Conservation (phyloP, 2,329 filamentous ascomycete genomes). For the Hypomyces rosellus region DNA sequence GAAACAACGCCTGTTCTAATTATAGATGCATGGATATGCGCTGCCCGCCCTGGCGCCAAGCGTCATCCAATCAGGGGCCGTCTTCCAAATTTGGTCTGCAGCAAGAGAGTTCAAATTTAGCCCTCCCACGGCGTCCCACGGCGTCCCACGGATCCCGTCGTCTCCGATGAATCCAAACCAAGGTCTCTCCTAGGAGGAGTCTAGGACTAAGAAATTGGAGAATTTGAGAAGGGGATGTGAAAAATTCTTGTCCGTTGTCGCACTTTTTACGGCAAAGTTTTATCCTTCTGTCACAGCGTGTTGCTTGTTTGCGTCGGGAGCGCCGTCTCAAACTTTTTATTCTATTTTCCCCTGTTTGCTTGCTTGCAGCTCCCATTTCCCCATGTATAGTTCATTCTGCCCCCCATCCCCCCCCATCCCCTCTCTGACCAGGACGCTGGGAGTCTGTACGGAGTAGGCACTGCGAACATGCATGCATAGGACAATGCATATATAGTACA, state of each 20-base stretch:
- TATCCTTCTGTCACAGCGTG: not conserved
- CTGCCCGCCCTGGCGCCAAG: slow-evolving; percentile 26
- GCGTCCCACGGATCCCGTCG: slow-evolving; percentile 6
- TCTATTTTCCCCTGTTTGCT: not conserved
- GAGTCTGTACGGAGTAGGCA: too few relatives aligned
- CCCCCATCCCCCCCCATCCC: too few relatives aligned
- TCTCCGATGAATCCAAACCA: not conserved
- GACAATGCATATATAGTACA: not conserved
- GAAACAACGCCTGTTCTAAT: slow-evolving; percentile 23
- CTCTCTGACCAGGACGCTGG: too few relatives aligned
- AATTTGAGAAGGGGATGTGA: too few relatives aligned
- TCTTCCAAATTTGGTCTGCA: slow-evolving; percentile 21
- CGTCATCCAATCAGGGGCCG: slow-evolving; percentile 22
- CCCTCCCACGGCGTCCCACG: slow-evolving; percentile 8
- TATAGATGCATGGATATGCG: slow-evolving; percentile 27
- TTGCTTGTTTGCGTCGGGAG: too few relatives aligned
- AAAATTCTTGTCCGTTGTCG: too few relatives aligned
- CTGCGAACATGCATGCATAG: too few relatives aligned
- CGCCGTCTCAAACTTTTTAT: not conserved
- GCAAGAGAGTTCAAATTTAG: slow-evolving; percentile 11
- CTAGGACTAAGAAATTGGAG: too few relatives aligned
- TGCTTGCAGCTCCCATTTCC: not conserved
- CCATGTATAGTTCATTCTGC: too few relatives aligned
- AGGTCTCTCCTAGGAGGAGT: too few relatives aligned
- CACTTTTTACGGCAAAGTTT: not conserved